Evolutionary conservation across 331 rosid genomes (phyloP), one percentile per base, ranked within the genome.

Genomic region (Saraca asoca): DNA sequence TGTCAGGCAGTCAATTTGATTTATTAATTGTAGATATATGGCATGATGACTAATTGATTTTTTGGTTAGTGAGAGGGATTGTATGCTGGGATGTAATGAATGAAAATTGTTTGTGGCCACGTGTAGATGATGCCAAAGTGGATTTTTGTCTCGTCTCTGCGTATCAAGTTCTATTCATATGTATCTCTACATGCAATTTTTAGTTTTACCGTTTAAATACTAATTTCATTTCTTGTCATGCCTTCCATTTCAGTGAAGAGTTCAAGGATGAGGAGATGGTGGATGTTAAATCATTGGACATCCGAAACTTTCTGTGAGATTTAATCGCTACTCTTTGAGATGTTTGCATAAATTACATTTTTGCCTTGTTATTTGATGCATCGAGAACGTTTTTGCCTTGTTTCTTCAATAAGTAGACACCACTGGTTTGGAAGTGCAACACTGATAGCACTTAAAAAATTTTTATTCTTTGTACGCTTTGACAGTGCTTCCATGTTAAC

Each of bases 211-310:
- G 35, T 46, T 14, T 10, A 20, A 43, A 13, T n/a, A 73, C 48
- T 61, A 5, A 65, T 50, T 46, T 60, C 2, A 2, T 56, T 16
- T 34, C 35, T 57, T 33, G 31, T 29, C 17, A 8, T 65, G 68
- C 45, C 64, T 69, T 64, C 35, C 29, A 68, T 88, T 77, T 64
- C 88, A 93, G 98, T 84, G 98, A 93, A 85, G 98, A 93, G 70
- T 93, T 93, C 80, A 93, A 93, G 85, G 95, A 86, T 55, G 98
- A 93, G 75, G 72, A 52, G 53, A 69, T 64, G 63, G 85, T 71
- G 24, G 87, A 82, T 18, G 75, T 72, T 33, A 93, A 90, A 84
- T 76, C 95, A 37, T 78, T 93, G 89, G 98, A 93, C 70, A 80
- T 90, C 62, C 78, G 97, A 75, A 93, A 90, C 91, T 90, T 90